Evolutionary conservation across 352 stramenopile genomes (phyloP), one percentile per base, ranked within the genome.

Genomic region (Pilasporangium apinafurcum): DNA sequence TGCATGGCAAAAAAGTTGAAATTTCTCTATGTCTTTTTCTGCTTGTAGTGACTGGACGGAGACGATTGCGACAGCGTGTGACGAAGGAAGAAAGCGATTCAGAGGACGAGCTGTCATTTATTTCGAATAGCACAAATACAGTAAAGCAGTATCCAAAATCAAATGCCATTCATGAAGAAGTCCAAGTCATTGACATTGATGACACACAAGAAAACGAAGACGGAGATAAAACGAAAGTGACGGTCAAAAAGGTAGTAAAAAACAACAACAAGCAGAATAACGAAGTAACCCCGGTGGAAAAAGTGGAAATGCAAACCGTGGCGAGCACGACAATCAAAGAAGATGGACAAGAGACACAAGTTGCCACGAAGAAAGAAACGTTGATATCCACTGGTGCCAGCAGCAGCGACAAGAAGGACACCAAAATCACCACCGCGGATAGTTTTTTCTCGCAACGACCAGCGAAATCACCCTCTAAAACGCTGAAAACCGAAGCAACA

Each of bases 61-160:
- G 74, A 42, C 71, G 77, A 44, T 51, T 89, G 4, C 71, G 74
- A 6, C 74, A 86, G 59, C 65, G 71, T 1, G 48, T 84, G 5
- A 61, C 78, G n/a, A 56, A 68, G n/a, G 65, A 28, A 7, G 42
- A 42, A n/a, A 57, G 49, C 13, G 49, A 83, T 9, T 65, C 64
- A 9, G 60, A 85, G 14, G 66, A 82, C 17, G 60, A 74, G 0
- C n/a, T n/a, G n/a, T n/a, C n/a, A n/a, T n/a, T n/a, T n/a, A n/a
- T n/a, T n/a, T n/a, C n/a, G n/a, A n/a, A n/a, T n/a, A n/a, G n/a
- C n/a, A n/a, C n/a, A n/a, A n/a, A n/a, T n/a, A n/a, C n/a, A n/a
- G n/a, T n/a, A n/a, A n/a, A n/a, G n/a, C n/a, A n/a, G n/a, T n/a
- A n/a, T n/a, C n/a, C n/a, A n/a, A n/a, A n/a, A n/a, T n/a, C n/a